phyloP scores from a whole-genome alignment of 495 filamentous ascomycete genomes.

The Friedmanniomyces endolithicus region DNA sequence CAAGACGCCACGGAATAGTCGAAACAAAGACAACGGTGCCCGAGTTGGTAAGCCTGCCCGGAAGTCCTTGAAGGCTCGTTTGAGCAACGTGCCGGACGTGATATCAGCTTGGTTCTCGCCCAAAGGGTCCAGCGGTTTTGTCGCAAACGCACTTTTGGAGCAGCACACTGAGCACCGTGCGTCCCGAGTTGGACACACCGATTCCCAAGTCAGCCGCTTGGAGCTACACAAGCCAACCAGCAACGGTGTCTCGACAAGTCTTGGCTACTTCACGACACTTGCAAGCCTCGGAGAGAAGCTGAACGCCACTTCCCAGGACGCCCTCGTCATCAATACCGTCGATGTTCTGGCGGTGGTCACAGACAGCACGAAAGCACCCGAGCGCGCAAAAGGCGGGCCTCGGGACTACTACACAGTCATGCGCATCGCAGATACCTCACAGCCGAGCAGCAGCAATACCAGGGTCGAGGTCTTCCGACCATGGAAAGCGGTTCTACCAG shows the following conservation, averaged over 20 bases:
- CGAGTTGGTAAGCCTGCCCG: neutral
- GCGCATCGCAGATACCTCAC: constrained; percentile 48
- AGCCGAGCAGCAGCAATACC: constrained; percentile 8
- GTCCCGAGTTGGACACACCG: neutral
- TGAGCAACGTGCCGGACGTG: constrained; percentile 21
- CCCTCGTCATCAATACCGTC: constrained; percentile 22
- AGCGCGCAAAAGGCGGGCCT: constrained; percentile 51
- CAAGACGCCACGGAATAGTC: neutral
- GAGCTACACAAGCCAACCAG: neutral
- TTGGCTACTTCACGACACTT: constrained; percentile 58
- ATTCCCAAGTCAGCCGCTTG: no score
- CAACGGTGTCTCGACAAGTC: constrained; percentile 45
- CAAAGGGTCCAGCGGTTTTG: constrained; percentile 7
- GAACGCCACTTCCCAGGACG: constrained; percentile 23
- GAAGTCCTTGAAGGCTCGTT: constrained; percentile 3
- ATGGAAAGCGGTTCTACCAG: constrained; percentile 57
- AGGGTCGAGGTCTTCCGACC: constrained; percentile 63
- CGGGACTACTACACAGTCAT: constrained; percentile 59
- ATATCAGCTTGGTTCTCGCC: constrained; percentile 27
- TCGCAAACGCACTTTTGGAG: neutral
- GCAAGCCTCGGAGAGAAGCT: constrained; percentile 39
- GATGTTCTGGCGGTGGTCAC: constrained; percentile 60
- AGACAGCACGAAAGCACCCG: constrained; percentile 40
- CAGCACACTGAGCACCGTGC: neutral
- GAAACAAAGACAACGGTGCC: neutral